Evolutionary conservation across 2,329 filamentous ascomycete species (phyloP).

Genomic region (Cordyceps cateniannulata): DNA sequence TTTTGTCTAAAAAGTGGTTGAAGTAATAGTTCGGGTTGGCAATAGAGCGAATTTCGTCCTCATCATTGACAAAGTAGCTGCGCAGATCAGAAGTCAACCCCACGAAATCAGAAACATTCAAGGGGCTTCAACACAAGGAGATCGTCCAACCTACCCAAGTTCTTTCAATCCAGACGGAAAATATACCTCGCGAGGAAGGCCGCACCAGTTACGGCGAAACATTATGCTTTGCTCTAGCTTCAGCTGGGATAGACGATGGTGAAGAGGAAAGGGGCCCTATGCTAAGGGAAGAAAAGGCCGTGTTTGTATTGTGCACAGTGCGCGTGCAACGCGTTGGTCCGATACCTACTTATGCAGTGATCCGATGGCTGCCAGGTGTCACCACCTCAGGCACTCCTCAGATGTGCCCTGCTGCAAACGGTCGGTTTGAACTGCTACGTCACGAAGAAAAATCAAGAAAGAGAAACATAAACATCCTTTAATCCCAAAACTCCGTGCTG

Average conservation of each 20-base stretch:
- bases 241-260: neutral
- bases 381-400: neutral
- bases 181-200: conserved; percentile 62
- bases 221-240: conserved; percentile 37
- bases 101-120: neutral
- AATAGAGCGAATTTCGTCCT: conserved; percentile 68
- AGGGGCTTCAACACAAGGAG: conserved; percentile 23
- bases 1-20: conserved; percentile 66
- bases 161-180: conserved; percentile 60
- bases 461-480: neutral
- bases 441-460: neutral
- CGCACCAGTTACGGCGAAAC: conserved; percentile 66
- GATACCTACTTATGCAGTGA: neutral
- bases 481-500: conserved; percentile 7
- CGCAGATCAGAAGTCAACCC: neutral
- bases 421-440: neutral
- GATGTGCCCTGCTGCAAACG: neutral
- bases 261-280: too few relatives aligned
- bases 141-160: conserved; percentile 53
- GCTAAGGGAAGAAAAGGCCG: conserved; percentile 15
- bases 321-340: neutral
- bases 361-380: conserved; percentile 1
- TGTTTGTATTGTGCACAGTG: conserved; percentile 14
- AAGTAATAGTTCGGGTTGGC: conserved; percentile 63
- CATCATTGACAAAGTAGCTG: conserved; percentile 72